Base-by-base conservation (phyloP, 306 rosid genomes). In the Malus asiatica region DNA sequence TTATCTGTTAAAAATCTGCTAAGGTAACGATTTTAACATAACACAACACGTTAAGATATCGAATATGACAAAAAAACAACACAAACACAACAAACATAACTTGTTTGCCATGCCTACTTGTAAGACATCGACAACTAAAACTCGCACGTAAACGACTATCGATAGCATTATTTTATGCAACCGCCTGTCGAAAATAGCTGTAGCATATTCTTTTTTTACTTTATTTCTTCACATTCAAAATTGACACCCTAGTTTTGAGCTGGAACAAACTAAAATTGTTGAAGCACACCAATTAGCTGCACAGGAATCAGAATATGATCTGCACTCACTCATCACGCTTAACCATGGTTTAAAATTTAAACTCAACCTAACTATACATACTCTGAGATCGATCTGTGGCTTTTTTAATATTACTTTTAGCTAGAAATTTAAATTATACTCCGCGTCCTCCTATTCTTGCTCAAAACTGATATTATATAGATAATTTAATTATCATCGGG, bases 261-360 rank as follows among this genome's bases (percentile, higher is more conserved):
- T 62, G 77, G 77, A 61, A 74, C 45, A 19, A 61, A 74, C 77
- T 11, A 44, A 22, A n/a, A 62, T 18, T 42, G 61, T 44, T 45
- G 77, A 44, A 45, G 60, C 61, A 45, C 61, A 74, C 70, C 22
- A 45, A 11, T 29, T 52, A 29, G 70, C 42, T 7, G 42, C 70
- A 44, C 45, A 25, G 55, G 62, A 74, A 74, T 74, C 30, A 61
- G 77, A 74, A 74, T 74, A 74, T 72, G 66, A 64, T 64, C 23
- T 22, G 11, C 76, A 25, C 33, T 20, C 62, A 9, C n/a, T 38
- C 22, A 5, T 22, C 23, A 51, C 20, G 30, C 68, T 13, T 62
- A 29, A 74, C 77, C 77, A 63, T 29, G n/a, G 70, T 74, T 62
- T 25, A 74, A 22, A 51, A 20, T 16, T 15, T 15, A 48, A 74